These are phyloP conservation scores for Clarireedia paspali DNA, from an alignment of 2,329 filamentous ascomycete species.

Conservation along the genomic window DNA sequence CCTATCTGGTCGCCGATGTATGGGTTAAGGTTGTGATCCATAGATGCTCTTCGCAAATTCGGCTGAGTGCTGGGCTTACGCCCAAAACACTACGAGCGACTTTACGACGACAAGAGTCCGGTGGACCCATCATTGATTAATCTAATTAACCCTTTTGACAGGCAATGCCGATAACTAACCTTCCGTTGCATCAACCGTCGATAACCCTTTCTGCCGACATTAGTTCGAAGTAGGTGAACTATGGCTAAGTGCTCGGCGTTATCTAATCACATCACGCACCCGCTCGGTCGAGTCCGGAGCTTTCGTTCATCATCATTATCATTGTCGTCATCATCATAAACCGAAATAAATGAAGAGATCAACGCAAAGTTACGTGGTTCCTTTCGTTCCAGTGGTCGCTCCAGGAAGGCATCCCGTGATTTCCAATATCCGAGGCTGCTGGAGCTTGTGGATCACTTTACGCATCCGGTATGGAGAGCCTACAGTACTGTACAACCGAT, in stretches of 20 bases:
- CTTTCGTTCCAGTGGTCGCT: neutral
- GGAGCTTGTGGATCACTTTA: neutral
- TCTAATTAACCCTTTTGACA: neutral
- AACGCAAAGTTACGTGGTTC: neutral
- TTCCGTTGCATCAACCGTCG: neutral
- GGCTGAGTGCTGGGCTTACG: no score
- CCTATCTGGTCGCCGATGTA: no score
- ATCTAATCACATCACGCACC: neutral
- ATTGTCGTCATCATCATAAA: neutral
- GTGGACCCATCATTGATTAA: neutral
- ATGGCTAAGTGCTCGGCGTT: no score
- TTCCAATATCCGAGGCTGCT: neutral
- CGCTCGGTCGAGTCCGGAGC: neutral
- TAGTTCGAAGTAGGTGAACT: no score
- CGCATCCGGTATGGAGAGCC: neutral
- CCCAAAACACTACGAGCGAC: no score
- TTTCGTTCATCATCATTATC: neutral
- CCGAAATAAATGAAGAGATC: neutral
- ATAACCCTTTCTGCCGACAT: neutral
- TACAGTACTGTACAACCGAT: neutral
- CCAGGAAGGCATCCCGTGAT: conserved; percentile 4
- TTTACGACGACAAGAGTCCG: no score
- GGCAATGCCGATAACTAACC: neutral
- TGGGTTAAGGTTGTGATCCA: no score
- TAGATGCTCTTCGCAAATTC: no score